A percentile compares a stretch with the other conserved stretches of the same genome.
These are phyloP conservation scores for Aspergillus pseudoviridinutans DNA, from an alignment of 2,329 filamentous ascomycete species.

Conservation along the genomic window DNA sequence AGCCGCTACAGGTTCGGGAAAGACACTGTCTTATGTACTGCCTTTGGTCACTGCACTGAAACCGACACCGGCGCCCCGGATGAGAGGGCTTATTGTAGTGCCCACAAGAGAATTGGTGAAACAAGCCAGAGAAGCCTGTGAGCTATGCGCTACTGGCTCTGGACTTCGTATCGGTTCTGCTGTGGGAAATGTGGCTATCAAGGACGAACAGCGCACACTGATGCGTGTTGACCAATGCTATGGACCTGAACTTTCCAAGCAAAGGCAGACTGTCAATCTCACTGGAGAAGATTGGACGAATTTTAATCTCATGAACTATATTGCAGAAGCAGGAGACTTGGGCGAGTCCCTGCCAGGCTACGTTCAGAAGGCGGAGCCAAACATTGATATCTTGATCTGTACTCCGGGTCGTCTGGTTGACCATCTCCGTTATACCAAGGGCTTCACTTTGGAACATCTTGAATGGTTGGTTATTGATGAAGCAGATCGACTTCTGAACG, in stretches of 20 bases:
- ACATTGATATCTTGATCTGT: constrained; percentile 83
- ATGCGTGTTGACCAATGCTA: constrained; percentile 65
- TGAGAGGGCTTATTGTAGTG: constrained; percentile 79
- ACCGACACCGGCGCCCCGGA: constrained; percentile 57
- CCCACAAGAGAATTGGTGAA: constrained; percentile 87
- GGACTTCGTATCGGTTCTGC: constrained; percentile 76
- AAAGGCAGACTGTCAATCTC: constrained; percentile 41
- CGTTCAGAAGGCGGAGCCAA: constrained; percentile 62
- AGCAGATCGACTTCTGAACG: constrained; percentile 84
- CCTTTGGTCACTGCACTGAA: constrained; percentile 78
- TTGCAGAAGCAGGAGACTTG: constrained; percentile 40
- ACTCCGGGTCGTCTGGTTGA: constrained; percentile 91
- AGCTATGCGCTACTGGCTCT: constrained; percentile 67
- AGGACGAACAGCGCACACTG: constrained; percentile 58
- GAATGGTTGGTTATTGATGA: constrained; percentile 92
- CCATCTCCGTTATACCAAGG: constrained; percentile 77
- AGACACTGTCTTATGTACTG: constrained; percentile 86
- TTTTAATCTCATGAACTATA: constrained; percentile 44
- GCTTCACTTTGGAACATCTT: constrained; percentile 73
- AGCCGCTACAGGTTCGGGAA: constrained; percentile 91
- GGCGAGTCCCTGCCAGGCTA: constrained; percentile 54
- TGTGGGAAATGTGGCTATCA: constrained; percentile 73
- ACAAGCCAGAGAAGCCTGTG: constrained; percentile 76
- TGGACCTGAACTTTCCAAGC: constrained; percentile 58
- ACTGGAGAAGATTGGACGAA: constrained; percentile 45